Base-by-base conservation (phyloP, 345 rosid genomes). In the Lepidium sativum region DNA sequence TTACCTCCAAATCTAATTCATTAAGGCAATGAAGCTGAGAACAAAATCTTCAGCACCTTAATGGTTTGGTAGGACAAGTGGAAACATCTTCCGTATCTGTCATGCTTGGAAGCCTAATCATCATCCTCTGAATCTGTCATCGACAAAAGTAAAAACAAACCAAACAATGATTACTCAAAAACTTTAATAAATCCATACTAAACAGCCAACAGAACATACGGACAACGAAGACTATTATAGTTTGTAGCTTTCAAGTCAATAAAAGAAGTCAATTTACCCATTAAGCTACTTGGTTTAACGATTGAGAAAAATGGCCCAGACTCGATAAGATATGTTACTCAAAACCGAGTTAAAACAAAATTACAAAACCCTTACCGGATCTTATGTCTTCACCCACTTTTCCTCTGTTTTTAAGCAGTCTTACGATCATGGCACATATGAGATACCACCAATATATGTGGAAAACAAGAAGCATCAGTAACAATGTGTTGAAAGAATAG, bases 361-460 rank as follows among this genome's bases (percentile, higher is more conserved):
- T n/a, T n/a, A n/a, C n/a, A n/a, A 70, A 52, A 52, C 39, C 39
- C 82, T 80, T 68, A 94, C 99, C 99, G 12, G 95, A 88, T 91
- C 99, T 88, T 63, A 94, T 91, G 73, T 91, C 97, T 79, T 91
- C 97, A 44, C 95, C 99, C 3, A 94, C 91, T 80, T 78, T 72
- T 79, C 99, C 97, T 52, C 87, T 85, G 79, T 94, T 95, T 73
- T 80, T 77, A 25, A 91, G 84, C 59, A 88, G 95, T 80, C 82
- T 84, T 71, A 33, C 78, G 52, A 91, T 88, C 99, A 91, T 94
- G 31, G 89, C 74, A 65, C 77, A 88, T 51, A 95, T 95, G 61
- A 95, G 92, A 77, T 75, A 56, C 99, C 97, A 95, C 99, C 99
- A 95, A 75, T 95, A 95, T 49, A 91, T 72, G 76, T 95, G 99